Conservation (phyloP, 306 rosid species). For the Albizia julibrissin region DNA sequence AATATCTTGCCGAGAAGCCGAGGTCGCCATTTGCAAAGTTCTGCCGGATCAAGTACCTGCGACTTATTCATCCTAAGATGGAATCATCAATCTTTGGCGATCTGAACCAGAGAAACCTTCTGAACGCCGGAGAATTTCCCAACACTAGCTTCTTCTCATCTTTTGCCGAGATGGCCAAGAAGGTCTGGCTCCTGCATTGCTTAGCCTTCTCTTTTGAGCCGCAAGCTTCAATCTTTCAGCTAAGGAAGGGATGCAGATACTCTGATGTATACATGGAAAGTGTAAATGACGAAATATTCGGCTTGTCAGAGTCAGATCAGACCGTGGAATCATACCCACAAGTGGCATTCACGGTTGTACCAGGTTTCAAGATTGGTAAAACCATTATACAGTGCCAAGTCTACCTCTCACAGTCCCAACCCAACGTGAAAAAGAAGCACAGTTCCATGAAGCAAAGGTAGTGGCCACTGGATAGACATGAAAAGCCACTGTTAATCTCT, state of each 20-base stretch:
- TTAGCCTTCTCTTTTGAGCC: slow-evolving; percentile 62
- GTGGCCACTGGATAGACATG: background rate
- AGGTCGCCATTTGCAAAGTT: slow-evolving; percentile 67
- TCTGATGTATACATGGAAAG: slow-evolving; percentile 70
- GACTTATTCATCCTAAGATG: slow-evolving; percentile 61
- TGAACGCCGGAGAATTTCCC: slow-evolving; percentile 54
- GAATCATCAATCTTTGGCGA: slow-evolving; percentile 55
- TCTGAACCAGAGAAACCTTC: slow-evolving; percentile 45
- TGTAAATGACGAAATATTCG: slow-evolving; percentile 49
- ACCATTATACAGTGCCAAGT: slow-evolving; percentile 64
- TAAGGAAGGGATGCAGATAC: slow-evolving; percentile 53
- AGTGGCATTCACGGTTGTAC: slow-evolving; percentile 61
- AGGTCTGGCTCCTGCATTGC: slow-evolving; percentile 73
- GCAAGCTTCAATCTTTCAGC: slow-evolving; percentile 58
- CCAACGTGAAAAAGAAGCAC: slow-evolving; percentile 2
- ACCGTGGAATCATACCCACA: slow-evolving; percentile 40
- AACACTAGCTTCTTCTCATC: slow-evolving; percentile 41
- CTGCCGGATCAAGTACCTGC: slow-evolving; percentile 59
- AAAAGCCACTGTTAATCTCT: background rate
- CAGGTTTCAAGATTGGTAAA: slow-evolving; percentile 64
- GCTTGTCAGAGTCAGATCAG: slow-evolving; percentile 18
- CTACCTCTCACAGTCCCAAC: slow-evolving; percentile 50
- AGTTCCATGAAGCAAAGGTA: slow-evolving; percentile 37
- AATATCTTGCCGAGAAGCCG: slow-evolving; percentile 47
- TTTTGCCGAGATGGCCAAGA: slow-evolving; percentile 64